These are phyloP conservation scores for Apostasia shenzhenica DNA, from an alignment of 106 monocot genomes.

Conservation along the genomic window DNA sequence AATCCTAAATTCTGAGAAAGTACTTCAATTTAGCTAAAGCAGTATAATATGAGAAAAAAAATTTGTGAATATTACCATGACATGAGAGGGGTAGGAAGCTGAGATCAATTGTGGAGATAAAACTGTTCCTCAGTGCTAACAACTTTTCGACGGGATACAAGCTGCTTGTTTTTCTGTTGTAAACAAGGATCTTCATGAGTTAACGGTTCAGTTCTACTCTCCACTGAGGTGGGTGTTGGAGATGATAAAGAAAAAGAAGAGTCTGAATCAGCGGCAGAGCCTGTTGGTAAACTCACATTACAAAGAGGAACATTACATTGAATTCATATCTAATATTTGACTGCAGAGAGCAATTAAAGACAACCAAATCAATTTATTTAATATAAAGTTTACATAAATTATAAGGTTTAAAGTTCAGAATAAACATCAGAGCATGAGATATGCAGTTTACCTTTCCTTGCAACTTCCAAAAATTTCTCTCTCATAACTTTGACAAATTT, in stretches of 20 bases:
- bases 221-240: constrained; percentile 12
- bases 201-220: constrained; percentile 3
- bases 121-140: no score
- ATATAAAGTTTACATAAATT: neutral
- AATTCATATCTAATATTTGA: neutral
- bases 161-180: no score
- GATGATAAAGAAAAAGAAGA: constrained; percentile 20
- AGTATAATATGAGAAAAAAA: no score
- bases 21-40: no score
- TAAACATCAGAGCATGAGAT: neutral
- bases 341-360: no score
- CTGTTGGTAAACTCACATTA: constrained; percentile 1
- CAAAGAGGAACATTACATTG: neutral
- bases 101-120: no score
- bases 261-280: neutral
- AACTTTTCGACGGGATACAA: no score
- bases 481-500: constrained; percentile 74
- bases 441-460: constrained; percentile 38
- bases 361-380: no score
- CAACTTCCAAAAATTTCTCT: constrained; percentile 48
- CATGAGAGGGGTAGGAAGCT: no score
- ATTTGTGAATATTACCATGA: no score
- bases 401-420: neutral
- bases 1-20: no score
- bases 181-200: neutral